Base-by-base conservation (phyloP, 2,329 filamentous ascomycete genomes). In the Fusarium sp. region DNA sequence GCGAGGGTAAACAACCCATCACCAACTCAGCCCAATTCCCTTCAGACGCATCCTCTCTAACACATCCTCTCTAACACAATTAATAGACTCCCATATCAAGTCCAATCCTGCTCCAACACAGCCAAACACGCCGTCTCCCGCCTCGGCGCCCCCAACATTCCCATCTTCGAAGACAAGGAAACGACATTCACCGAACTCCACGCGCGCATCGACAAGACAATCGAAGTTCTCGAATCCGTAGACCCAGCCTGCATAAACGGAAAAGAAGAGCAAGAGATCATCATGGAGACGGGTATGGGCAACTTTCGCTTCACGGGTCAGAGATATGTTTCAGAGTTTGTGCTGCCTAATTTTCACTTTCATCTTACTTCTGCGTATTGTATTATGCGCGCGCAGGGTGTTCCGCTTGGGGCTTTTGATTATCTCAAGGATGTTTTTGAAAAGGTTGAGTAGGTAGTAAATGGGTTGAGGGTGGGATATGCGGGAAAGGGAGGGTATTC, bases 291-390 rank as follows among this genome's bases (percentile, higher is more conserved):
- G 14, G 76, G 66, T 45, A 66, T 72, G 69, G 79, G 79, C 11
- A 75, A 71, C 54, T 80, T 77, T 18, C 64, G 64, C 29, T 80
- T 80, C 60, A 74, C 67, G 3, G 85, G 81, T 0, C 72, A 82
- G 64, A 76, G 79, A 2, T 90, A 89, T 74, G 72, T 88, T 13
- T 76, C 80, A 35, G 77, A 79, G 6, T 87, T 84, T 77, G 84
- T 81, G 3, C 77, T 90, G 27, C 88, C 90, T 4, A 91, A 92
- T 76, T 86, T 91, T 73, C 91, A 85, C 79, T 92, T 92, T 72
- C 90, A 92, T 72, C 67, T 88, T 13, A 84, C 83, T 13, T 89
- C 85, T 16, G 86, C 88, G 11, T 92, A 92, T 79, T 84, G 81
- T 3, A 87, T 92, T 61, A 77, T 92, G 76, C 82, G 90, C 50